Evolutionary conservation across 345 rosid species (phyloP).

Genomic region (Angophora floribunda): DNA sequence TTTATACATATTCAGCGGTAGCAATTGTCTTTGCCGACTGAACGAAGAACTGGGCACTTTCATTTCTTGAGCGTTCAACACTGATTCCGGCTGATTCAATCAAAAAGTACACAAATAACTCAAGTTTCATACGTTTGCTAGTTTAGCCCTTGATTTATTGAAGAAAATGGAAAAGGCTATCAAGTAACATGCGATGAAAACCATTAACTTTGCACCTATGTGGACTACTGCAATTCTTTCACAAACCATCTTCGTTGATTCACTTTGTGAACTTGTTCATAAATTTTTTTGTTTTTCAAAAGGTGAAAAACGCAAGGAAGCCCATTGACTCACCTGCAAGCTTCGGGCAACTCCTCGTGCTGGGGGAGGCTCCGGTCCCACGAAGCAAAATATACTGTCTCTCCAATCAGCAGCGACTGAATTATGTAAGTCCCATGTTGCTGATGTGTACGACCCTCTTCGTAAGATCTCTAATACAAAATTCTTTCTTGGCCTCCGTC

Average conservation of each 20-base stretch:
- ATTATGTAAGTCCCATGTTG: conserved; percentile 29
- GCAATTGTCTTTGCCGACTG: neutral
- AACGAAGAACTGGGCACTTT: neutral
- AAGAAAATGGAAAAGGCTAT: neutral
- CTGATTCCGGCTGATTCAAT: no score
- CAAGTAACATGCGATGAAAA: neutral
- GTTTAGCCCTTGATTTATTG: no score
- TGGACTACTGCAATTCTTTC: neutral
- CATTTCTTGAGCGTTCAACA: no score
- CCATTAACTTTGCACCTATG: neutral
- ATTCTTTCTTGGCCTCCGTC: neutral
- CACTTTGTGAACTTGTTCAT: no score
- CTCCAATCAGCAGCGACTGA: conserved; percentile 26
- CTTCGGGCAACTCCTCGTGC: conserved; percentile 20
- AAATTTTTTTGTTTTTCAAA: no score
- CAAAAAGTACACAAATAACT: no score
- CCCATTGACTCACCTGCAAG: conserved; percentile 16
- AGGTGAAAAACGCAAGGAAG: no score
- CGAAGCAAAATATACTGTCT: conserved; percentile 11
- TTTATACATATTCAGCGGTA: no score
- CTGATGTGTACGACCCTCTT: conserved; percentile 14
- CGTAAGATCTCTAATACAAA: neutral
- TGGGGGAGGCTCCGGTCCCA: conserved; percentile 24
- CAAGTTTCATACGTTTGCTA: neutral
- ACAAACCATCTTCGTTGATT: neutral